phyloP scores from a whole-genome alignment of 768 basidiomycete genomes.

The Leccinum uliginosum region DNA sequence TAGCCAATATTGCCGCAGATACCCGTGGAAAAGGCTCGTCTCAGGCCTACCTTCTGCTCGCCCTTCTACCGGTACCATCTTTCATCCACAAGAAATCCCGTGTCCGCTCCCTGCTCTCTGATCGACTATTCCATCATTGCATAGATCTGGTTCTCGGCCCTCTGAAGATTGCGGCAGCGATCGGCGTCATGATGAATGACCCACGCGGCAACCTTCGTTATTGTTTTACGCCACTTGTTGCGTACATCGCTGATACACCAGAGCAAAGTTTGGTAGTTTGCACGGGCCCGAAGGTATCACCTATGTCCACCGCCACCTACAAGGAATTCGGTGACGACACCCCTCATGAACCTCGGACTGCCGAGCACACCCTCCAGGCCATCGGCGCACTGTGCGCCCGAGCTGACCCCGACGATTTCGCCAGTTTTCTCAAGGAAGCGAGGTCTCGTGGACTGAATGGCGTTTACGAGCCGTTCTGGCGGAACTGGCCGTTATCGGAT shows the following conservation, averaged over 20 bases:
- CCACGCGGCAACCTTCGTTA: not conserved
- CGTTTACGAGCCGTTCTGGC: not conserved
- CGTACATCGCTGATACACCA: not conserved
- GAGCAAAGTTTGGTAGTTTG: not conserved
- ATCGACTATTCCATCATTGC: not conserved
- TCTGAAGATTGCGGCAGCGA: not conserved
- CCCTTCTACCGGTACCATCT: too few species aligned
- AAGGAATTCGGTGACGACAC: not conserved
- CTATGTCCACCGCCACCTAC: not conserved
- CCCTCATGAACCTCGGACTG: not conserved
- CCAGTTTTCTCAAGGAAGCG: not conserved
- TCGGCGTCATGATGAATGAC: not conserved
- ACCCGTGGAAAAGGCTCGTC: too few species aligned
- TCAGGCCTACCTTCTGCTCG: too few species aligned
- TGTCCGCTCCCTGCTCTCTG: not conserved
- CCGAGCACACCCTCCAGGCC: not conserved
- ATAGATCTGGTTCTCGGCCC: not conserved
- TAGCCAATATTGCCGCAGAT: not conserved
- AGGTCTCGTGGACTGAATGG: too few species aligned
- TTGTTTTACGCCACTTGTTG: not conserved
- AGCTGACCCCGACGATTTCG: not conserved
- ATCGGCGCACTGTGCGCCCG: not conserved
- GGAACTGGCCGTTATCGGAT: not conserved
- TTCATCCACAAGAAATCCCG: too few species aligned
- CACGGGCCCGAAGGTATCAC: not conserved